Percentiles rank a stretch among this genome's conserved stretches.
These are phyloP conservation scores for Rhizomucor miehei DNA, from an alignment of 371 early-diverging fungal species.

Conservation along the genomic window DNA sequence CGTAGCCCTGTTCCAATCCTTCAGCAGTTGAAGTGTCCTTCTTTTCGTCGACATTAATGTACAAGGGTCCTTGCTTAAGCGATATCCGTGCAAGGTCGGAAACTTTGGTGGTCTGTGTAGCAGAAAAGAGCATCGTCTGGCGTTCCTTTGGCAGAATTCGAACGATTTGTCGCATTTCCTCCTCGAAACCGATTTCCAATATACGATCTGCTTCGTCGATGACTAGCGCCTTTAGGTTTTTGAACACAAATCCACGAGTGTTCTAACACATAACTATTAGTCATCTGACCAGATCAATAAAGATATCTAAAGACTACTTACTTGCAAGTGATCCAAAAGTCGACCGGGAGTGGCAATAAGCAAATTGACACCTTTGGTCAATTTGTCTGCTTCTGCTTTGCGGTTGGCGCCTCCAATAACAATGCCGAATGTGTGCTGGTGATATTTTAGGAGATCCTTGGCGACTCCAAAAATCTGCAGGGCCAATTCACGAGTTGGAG, in stretches of 20 bases:
- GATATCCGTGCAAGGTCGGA: conserved; percentile 77
- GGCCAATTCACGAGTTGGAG: conserved; percentile 99
- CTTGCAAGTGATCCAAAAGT: conserved; percentile 88
- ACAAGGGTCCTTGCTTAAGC: conserved; percentile 69
- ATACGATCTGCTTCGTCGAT: conserved; percentile 99
- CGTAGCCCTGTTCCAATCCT: conserved; percentile 37
- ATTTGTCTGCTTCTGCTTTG: conserved; percentile 86
- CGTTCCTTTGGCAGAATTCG: conserved; percentile 65
- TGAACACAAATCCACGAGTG: conserved; percentile 78
- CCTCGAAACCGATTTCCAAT: conserved; percentile 95
- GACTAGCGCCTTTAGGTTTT: conserved; percentile 83
- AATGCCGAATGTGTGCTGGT: conserved; percentile 84
- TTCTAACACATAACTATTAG: conserved; percentile 37
- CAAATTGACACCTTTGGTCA: conserved; percentile 91
- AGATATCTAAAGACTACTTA: background rate
- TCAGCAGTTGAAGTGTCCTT: conserved; percentile 23
- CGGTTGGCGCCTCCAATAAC: conserved; percentile 93
- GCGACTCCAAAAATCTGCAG: conserved; percentile 98
- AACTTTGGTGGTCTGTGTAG: conserved; percentile 85
- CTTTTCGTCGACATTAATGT: conserved; percentile 44
- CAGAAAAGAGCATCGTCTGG: conserved; percentile 91
- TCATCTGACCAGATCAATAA: background rate
- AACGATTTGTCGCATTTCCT: conserved; percentile 85
- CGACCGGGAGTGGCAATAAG: conserved; percentile 98
- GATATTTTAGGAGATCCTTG: conserved; percentile 88